phyloP scores from a whole-genome alignment of 2,329 filamentous ascomycete species.

The Fusarium sp. region DNA sequence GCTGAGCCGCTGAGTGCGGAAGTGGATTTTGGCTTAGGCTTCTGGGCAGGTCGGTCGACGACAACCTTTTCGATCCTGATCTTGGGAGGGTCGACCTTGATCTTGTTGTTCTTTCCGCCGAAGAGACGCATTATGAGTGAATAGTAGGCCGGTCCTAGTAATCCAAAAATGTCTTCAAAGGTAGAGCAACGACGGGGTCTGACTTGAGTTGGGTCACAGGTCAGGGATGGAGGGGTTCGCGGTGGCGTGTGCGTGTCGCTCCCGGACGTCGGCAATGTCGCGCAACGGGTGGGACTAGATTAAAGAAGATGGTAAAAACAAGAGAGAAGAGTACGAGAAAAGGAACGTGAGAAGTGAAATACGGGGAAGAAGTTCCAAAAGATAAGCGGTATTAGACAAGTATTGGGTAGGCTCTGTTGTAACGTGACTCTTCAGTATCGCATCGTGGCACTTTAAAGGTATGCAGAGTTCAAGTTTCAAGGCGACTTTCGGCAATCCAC shows the following conservation, averaged over 20 bases:
- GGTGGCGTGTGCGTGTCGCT: conserved; percentile 44
- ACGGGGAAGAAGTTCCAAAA: background rate
- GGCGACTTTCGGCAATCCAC: conserved; percentile 27
- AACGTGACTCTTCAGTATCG: conserved; percentile 33
- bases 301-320: conserved; percentile 23
- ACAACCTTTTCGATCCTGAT: conserved; percentile 64
- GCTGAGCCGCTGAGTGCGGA: conserved; percentile 44
- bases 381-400: conserved; percentile 9
- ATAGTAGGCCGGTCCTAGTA: conserved; percentile 18
- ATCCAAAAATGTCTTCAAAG: background rate
- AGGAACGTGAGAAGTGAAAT: conserved; percentile 14
- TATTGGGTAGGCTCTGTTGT: background rate
- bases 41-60: conserved; percentile 51
- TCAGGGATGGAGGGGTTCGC: conserved; percentile 45
- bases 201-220: conserved; percentile 28
- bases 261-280: conserved; percentile 39
- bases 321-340: conserved; percentile 31
- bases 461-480: conserved; percentile 38
- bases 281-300: conserved; percentile 37
- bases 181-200: conserved; percentile 11
- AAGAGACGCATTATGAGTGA: conserved; percentile 51
- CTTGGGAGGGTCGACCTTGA: conserved; percentile 61
- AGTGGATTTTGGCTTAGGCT: conserved; percentile 51
- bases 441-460: conserved; percentile 37
- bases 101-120: conserved; percentile 57